Evolutionary conservation across 2,329 filamentous ascomycete species (phyloP), one percentile per base, ranked within the genome.

Genomic region (Penicillium frequentans): DNA sequence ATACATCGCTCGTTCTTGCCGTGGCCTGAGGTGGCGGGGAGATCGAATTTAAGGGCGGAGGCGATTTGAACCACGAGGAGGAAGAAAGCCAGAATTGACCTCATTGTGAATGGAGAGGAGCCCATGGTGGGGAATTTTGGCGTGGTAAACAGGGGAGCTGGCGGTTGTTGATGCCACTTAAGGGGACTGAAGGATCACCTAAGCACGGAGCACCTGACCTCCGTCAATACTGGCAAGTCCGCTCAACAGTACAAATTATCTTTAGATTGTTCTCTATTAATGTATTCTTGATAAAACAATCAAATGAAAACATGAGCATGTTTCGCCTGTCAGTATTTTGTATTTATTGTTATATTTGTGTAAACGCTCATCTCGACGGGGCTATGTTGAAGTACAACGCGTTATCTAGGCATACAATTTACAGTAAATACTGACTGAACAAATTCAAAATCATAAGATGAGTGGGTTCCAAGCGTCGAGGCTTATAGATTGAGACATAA

Each of bases 41-140:
- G 86, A 70, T 99, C 95, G 83, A 99, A 97, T 81, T 96, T 97
- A 70, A 99, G 86, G 58, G 92, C 92, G 42, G 79, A 77, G 42
- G 79, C 70, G 42, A 79, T 61, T 52, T 75, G 70, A 11, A 72
- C 61, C 35, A 76, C 61, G 27, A 75, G 62, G 8, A 77, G 65
- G 24, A 76, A 59, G 42, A 76, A 57, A 49, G 68, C 49, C 49
- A 72, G 53, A 54, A 73, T 53, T 33, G 68, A 68, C 68, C 64
- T 68, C 68, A 72, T 62, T 26, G 60, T 69, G 49, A 71, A 55
- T 54, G 56, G 60, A 49, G 71, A 64, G 58, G 63, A 61, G 57
- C 66, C 69, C 72, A 73, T 75, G 61, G 68, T 63, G 62, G 53
- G 55, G 59, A 49, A 55, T 59, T 65, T 63, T 64, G 63, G 58